Conservation (phyloP, 163 green algal genomes). For the Trebouxiophyceae sp. region DNA sequence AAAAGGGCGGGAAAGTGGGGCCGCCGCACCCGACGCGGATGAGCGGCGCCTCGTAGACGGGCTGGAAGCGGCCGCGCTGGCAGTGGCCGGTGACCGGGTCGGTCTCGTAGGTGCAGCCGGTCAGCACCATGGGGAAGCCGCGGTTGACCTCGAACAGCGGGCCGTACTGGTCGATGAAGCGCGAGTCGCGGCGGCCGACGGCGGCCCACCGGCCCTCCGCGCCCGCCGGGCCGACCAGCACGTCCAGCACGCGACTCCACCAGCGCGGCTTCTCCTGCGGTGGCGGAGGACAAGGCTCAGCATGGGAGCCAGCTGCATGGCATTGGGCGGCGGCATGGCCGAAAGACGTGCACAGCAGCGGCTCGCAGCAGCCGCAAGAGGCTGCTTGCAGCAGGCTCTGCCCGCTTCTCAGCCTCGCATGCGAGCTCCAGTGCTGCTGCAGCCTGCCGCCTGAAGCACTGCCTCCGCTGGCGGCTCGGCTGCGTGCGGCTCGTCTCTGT, state of each 20-base stretch:
- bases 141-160: constrained; percentile 27
- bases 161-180: constrained; percentile 29
- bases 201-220: background rate
- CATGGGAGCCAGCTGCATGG: too few species aligned
- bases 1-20: too few species aligned
- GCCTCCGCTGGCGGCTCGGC: too few species aligned
- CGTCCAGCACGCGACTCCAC: background rate
- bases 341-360: too few species aligned
- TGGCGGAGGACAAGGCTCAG: too few species aligned
- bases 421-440: too few species aligned
- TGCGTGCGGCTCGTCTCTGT: too few species aligned
- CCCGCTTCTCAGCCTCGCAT: too few species aligned
- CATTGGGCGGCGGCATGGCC: too few species aligned
- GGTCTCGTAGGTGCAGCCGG: constrained; percentile 19
- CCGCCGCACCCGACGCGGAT: background rate
- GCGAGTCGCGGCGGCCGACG: background rate
- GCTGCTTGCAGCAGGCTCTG: too few species aligned
- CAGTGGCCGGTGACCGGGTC: constrained; percentile 19
- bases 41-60: background rate
- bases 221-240: background rate
- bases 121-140: constrained; percentile 22
- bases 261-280: background rate
- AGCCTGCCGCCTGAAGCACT: too few species aligned
- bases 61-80: constrained; percentile 20
- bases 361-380: too few species aligned